Conservation (phyloP, 805 yeast species). For the Candida nitratophila region DNA sequence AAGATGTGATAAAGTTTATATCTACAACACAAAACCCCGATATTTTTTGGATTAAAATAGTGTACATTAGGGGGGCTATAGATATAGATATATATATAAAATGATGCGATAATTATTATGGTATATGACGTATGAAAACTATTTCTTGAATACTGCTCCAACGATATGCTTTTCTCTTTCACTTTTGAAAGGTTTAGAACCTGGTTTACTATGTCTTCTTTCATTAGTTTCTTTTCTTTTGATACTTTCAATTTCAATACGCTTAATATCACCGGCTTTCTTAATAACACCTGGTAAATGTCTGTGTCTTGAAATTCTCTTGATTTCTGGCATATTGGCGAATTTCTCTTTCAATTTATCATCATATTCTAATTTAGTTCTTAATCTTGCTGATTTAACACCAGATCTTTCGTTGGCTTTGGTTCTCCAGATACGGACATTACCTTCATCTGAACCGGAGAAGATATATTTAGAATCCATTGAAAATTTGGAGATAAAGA, state of each 20-base stretch:
- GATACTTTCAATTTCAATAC: conserved; percentile 61
- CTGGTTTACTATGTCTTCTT: conserved; percentile 67
- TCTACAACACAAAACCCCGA: too few species aligned
- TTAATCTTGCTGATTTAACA: conserved; percentile 72
- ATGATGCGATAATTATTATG: too few species aligned
- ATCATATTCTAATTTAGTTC: conserved; percentile 83
- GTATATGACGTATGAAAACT: conserved; percentile 6
- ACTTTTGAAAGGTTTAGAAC: conserved; percentile 47
- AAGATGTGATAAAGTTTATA: too few species aligned
- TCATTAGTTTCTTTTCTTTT: conserved; percentile 80
- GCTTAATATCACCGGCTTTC: conserved; percentile 83
- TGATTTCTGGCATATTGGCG: conserved; percentile 94
- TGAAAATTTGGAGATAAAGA: conserved; percentile 74
- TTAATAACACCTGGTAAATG: conserved; percentile 84
- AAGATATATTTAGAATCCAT: conserved; percentile 85
- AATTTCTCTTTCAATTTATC: conserved; percentile 86
- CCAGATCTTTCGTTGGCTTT: conserved; percentile 78
- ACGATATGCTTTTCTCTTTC: conserved; percentile 87
- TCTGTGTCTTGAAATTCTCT: conserved; percentile 84
- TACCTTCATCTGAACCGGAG: conserved; percentile 94
- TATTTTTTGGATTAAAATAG: too few species aligned
- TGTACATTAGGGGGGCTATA: too few species aligned
- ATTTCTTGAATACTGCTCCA: conserved; percentile 61
- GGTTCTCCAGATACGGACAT: conserved; percentile 89
- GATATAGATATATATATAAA: too few species aligned